These are phyloP conservation scores for Hymenoscyphus infarciens DNA, from an alignment of 2,329 filamentous ascomycete species.

Conservation along the genomic window DNA sequence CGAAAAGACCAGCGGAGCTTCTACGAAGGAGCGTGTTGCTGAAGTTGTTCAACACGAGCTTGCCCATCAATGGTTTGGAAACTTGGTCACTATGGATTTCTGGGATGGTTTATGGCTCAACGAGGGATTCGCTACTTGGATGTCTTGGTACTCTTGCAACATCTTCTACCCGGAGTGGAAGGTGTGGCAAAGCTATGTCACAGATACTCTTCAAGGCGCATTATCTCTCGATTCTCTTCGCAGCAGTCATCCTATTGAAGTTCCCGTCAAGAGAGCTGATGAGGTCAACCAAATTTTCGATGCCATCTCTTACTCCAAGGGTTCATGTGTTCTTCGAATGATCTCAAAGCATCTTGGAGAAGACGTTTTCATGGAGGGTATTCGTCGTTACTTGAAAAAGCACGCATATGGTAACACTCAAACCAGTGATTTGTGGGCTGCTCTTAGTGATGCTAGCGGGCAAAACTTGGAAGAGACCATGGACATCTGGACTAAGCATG, in stretches of 20 bases:
- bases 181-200: conserved; percentile 94
- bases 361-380: conserved; percentile 87
- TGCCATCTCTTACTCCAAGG: conserved; percentile 95
- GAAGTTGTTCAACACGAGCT: conserved; percentile 96
- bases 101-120: conserved; percentile 98
- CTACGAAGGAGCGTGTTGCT: conserved; percentile 86
- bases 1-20: conserved; percentile 84
- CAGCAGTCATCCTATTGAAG: conserved; percentile 94
- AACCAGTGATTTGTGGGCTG: conserved; percentile 86
- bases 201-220: conserved; percentile 85
- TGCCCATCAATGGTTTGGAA: conserved; percentile 97
- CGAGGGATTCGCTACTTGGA: conserved; percentile 87
- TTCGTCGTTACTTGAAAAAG: conserved; percentile 87
- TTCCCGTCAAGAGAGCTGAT: conserved; percentile 90
- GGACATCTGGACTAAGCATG: conserved; percentile 95
- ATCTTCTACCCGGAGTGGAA: conserved; percentile 97
- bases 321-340: conserved; percentile 94
- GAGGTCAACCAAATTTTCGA: conserved; percentile 99
- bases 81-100: conserved; percentile 97
- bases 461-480: conserved; percentile 89
- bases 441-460: conserved; percentile 81
- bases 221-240: conserved; percentile 84
- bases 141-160: conserved; percentile 94
- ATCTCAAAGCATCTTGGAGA: conserved; percentile 94
- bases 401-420: conserved; percentile 95